phyloP scores from a whole-genome alignment of 176 grass and related monocot genomes.

The Cocos nucifera region DNA sequence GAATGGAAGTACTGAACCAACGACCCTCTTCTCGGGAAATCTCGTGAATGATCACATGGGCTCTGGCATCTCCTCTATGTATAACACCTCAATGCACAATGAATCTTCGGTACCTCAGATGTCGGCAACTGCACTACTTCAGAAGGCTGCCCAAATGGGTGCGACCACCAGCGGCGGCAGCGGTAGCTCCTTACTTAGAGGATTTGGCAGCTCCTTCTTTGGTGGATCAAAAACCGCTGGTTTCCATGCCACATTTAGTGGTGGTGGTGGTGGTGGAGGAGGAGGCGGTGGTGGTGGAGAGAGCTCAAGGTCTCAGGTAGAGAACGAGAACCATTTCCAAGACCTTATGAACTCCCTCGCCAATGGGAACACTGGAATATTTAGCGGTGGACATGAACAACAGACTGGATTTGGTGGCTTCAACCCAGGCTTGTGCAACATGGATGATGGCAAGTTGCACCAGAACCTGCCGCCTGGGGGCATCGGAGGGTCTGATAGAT shows the following conservation, averaged over 20 bases:
- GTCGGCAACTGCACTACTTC: constrained; percentile 17
- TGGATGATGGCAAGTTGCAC: too few relatives aligned
- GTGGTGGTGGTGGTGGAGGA: neutral
- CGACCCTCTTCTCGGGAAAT: neutral
- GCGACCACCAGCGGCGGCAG: neutral
- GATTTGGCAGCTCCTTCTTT: constrained; percentile 7
- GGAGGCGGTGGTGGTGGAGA: neutral
- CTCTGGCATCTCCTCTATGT: neutral
- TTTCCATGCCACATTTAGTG: neutral
- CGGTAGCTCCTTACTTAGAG: constrained; percentile 3
- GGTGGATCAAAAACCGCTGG: neutral
- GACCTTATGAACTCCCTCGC: constrained; percentile 12
- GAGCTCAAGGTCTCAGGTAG: neutral
- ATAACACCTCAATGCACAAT: neutral
- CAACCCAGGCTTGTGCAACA: too few relatives aligned
- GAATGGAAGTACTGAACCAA: neutral
- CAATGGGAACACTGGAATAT: neutral
- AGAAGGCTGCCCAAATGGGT: constrained; percentile 18
- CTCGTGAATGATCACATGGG: constrained; percentile 1
- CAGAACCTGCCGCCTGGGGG: too few relatives aligned
- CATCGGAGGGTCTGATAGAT: neutral
- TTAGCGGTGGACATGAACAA: constrained; percentile 5
- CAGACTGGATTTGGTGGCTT: constrained; percentile 2
- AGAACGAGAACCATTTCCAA: constrained; percentile 4
- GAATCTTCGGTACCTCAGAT: neutral